Base-by-base conservation (phyloP, 164 flowering plant species). In the Euptelea pleiosperma region DNA sequence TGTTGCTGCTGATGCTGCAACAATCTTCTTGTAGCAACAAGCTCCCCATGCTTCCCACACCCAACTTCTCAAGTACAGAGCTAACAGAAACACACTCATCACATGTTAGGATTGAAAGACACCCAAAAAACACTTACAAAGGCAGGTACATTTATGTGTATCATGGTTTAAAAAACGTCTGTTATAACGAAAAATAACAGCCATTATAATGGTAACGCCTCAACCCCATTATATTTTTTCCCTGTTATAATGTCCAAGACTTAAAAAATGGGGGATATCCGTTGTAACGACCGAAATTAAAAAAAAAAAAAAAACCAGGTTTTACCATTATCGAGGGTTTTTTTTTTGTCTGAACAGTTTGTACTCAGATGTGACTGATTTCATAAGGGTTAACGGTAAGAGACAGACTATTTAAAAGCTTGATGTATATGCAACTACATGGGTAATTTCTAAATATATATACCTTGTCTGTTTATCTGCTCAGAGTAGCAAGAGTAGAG, bases 391-490 rank as follows among this genome's bases (percentile, higher is more conserved):
- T n/a, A n/a, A n/a, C n/a, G n/a, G n/a, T n/a, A n/a, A n/a, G n/a
- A n/a, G n/a, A n/a, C n/a, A n/a, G n/a, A n/a, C n/a, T n/a, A n/a
- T n/a, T n/a, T n/a, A n/a, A n/a, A n/a, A n/a, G n/a, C n/a, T n/a
- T n/a, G n/a, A n/a, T n/a, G n/a, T n/a, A n/a, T n/a, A n/a, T n/a
- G 11, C 3, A 59, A 22, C 3, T 9, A 35, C 31, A 28, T 33
- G 36, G 26, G 61, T 12, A 44, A 44, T 40, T 39, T 19, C 15
- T 14, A 33, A 22, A 30, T 12, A 34, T 11, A 33, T 8, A 1
- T 77, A 93, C 96, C 99, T 85, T 61, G 77, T n/a, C 62, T 64
- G 55, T 71, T 70, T 58, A 90, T 75, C 66, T 77, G 84, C 47
- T 19, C 51, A 21, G 80, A 68, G 64, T 90, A 83, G 40, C 63